Evolutionary conservation across 192 early-diverging fungal genomes (phyloP).

Genomic region (Chytriomyces confervae): DNA sequence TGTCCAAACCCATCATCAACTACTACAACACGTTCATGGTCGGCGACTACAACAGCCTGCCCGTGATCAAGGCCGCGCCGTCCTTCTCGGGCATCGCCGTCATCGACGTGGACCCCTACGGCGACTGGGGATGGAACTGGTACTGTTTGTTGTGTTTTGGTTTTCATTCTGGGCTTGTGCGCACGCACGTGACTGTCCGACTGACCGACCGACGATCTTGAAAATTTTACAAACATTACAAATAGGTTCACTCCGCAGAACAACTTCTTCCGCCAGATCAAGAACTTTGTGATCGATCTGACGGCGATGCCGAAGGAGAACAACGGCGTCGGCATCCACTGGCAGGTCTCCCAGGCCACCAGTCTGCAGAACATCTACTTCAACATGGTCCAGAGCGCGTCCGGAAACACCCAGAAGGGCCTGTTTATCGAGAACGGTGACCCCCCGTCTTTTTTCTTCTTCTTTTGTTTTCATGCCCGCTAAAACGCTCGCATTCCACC

Average conservation of each 20-base stretch:
- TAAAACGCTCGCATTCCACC: too few species aligned
- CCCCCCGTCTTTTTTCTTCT: not conserved
- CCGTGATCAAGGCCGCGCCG: constrained; percentile 41
- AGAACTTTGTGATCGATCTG: constrained; percentile 50
- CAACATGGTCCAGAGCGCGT: constrained; percentile 35
- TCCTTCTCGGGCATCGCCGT: constrained; percentile 46
- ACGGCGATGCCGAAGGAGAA: constrained; percentile 35
- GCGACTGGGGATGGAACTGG: constrained; percentile 34
- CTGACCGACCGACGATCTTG: too few species aligned
- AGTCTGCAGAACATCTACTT: constrained; percentile 46
- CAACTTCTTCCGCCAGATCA: constrained; percentile 54
- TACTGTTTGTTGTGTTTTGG: not conserved
- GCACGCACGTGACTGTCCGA: too few species aligned
- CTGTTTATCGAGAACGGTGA: constrained; percentile 50
- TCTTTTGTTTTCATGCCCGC: not conserved
- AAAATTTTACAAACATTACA: not conserved
- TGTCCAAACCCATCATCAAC: constrained; percentile 35
- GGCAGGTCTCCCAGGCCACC: constrained; percentile 55
- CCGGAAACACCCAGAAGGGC: constrained; percentile 41
- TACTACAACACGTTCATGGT: constrained; percentile 52
- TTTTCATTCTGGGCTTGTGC: too few species aligned
- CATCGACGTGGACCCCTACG: constrained; percentile 50
- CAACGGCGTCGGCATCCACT: constrained; percentile 45
- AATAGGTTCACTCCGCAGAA: constrained; percentile 48
- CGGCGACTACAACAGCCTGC: constrained; percentile 44